Evolutionary conservation across 306 rosid genomes (phyloP), one percentile per base, ranked within the genome.

Genomic region (Prunus dulcis): DNA sequence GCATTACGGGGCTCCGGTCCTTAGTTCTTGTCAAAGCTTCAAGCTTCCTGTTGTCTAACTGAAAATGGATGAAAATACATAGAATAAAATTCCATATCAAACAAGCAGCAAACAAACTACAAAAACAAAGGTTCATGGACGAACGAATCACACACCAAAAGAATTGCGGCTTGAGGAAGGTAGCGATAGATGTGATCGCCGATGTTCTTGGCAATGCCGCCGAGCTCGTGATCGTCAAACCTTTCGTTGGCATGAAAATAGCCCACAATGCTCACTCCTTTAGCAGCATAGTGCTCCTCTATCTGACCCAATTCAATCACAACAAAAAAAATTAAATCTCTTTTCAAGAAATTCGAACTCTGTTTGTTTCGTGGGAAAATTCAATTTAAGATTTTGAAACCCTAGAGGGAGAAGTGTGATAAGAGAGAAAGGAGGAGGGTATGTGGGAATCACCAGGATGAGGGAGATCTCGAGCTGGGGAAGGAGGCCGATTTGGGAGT

Each of bases 381-480:
- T 53, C 64, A 51, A 41, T 32, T 75, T 12, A 23, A 75, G 28
- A 25, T 1, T 22, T 9, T 61, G 65, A 61, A 61, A 61, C 65
- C 65, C 65, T 61, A 61, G 2, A 13, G 41, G 65, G 27, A 25
- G 34, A 61, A 13, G 32, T 17, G 2, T 30, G 45, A 27, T 1
- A 11, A 5, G 22, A 22, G 65, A 60, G 20, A 17, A 30, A 5
- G 13, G 45, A 11, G 38, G 51, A 13, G 52, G 52, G 52, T 7
- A 38, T 38, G 43, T 14, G 67, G 45, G 46, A 63, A 43, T 14
- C 45, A 95, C 98, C 84, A 95, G 89, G 38, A 95, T 83, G 62
- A 95, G 98, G n/a, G 98, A 89, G 82, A 92, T 95, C 90, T 95
- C 98, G 52, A 95, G 87, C 82, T 89, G 97, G 9, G 98, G 98